Evolutionary conservation across 2,329 filamentous ascomycete genomes (phyloP), one percentile per base, ranked within the genome.

Genomic region (Claviceps arundinis): DNA sequence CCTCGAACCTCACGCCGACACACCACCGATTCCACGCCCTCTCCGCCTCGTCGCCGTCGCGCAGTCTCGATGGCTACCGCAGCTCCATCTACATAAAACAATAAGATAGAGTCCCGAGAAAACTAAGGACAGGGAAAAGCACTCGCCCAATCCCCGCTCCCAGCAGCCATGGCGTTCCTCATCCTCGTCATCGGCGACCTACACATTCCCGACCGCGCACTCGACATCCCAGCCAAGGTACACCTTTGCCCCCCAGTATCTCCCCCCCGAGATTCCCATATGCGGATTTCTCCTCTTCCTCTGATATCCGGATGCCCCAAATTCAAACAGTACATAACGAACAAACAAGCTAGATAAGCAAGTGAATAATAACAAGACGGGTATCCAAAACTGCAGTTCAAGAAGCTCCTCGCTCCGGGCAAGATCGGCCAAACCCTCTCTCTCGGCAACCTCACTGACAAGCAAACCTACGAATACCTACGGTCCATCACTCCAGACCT

Each of bases 171-270:
- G 74, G 88, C 89, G 58, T 88, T 91, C 71, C 78, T 95, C 60
- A 89, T 95, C 65, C 80, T 95, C 65, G 88, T 93, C 65, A 88
- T 95, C 61, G 89, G 89, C 68, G 89, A 95, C 73, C 81, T 95
- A 51, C 89, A 95, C 73, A 95, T 95, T 70, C 89, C 89, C 62
- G 89, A 95, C 70, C 79, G 89, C 67, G 89, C 89, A 61, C 82
- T 93, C 58, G 89, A 95, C 68, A 90, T 95, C 63, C 89, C 89
- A 54, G 77, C 85, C 68, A 95, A 95, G 82, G 89, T 89, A 75
- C 37, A n/a, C 30, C 16, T 16, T 34, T 26, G 16, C 17, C 59
- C 58, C 41, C 50, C 51, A 44, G 37, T 48, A 50, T 52, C 50
- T 19, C 44, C 47, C 22, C 22, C 4, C 54, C 24, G 30, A 11